Evolutionary conservation across 2,329 filamentous ascomycete species (phyloP).

Genomic region (Fusarium graminum): DNA sequence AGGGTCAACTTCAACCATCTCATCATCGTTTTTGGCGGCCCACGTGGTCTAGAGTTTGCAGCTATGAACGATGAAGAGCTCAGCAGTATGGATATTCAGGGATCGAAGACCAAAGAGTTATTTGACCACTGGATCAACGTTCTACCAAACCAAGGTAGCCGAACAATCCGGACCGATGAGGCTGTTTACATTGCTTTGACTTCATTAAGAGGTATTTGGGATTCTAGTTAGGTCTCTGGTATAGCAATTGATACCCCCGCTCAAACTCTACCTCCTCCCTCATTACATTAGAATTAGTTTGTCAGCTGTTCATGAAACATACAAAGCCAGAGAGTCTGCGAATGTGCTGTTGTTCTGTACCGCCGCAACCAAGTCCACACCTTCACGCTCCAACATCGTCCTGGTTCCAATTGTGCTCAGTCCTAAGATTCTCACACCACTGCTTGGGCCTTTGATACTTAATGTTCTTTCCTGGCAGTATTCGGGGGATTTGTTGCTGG

Average conservation of each 20-base stretch:
- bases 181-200: slow-evolving; percentile 82
- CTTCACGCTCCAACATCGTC: slow-evolving; percentile 47
- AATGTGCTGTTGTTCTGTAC: slow-evolving; percentile 50
- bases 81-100: slow-evolving; percentile 71
- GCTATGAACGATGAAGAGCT: slow-evolving; percentile 71
- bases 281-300: slow-evolving; percentile 19
- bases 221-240: slow-evolving; percentile 46
- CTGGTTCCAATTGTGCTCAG: slow-evolving; percentile 50
- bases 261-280: slow-evolving; percentile 9
- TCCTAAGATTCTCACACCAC: slow-evolving; percentile 46
- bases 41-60: slow-evolving; percentile 82
- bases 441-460: slow-evolving; percentile 43
- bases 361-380: slow-evolving; percentile 41
- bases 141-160: slow-evolving; percentile 82
- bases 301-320: slow-evolving; percentile 39
- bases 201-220: slow-evolving; percentile 72
- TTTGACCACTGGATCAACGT: slow-evolving; percentile 91
- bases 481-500: slow-evolving; percentile 55
- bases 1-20: slow-evolving; percentile 74
- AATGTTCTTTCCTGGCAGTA: slow-evolving; percentile 63
- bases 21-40: slow-evolving; percentile 83
- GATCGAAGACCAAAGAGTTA: slow-evolving; percentile 73
- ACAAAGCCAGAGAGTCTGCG: slow-evolving; percentile 49
- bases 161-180: slow-evolving; percentile 87
- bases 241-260: slow-evolving; percentile 45